Percentiles rank a stretch among this genome's conserved stretches.
Evolutionary conservation across 768 basidiomycete genomes (phyloP).

Genomic region (Royoungia palumana): DNA sequence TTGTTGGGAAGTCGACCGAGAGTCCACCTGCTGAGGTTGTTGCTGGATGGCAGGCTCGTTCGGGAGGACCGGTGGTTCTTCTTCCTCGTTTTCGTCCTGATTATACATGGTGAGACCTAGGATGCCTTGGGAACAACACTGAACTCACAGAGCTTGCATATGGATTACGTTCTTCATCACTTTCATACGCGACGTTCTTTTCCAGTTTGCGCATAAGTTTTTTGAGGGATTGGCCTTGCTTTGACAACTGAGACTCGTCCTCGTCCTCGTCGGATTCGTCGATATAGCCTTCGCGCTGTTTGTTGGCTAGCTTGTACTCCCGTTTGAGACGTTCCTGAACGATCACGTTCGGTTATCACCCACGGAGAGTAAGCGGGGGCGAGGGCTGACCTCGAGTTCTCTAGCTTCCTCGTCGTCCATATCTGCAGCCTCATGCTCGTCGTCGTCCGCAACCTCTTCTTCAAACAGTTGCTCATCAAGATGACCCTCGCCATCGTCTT

Average conservation of each 20-base stretch:
- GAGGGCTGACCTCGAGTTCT: conserved; percentile 62
- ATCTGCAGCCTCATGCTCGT: conserved; percentile 71
- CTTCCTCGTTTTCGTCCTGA: conserved; percentile 72
- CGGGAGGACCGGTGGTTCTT: conserved; percentile 46
- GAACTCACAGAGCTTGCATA: conserved; percentile 70
- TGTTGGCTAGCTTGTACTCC: conserved; percentile 77
- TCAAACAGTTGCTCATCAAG: conserved; percentile 81
- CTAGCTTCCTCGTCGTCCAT: conserved; percentile 83
- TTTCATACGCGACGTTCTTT: conserved; percentile 78
- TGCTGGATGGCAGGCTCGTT: conserved; percentile 44
- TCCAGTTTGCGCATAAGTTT: conserved; percentile 84
- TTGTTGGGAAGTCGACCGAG: conserved; percentile 42
- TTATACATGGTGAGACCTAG: background rate
- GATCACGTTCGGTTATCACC: background rate
- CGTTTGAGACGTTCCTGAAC: conserved; percentile 77
- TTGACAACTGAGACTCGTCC: conserved; percentile 54
- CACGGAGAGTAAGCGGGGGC: background rate
- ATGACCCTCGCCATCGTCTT: conserved; percentile 74
- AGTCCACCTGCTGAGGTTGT: conserved; percentile 42
- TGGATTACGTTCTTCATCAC: conserved; percentile 76
- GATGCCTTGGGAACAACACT: background rate
- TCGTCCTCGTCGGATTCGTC: conserved; percentile 77
- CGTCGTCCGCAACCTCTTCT: conserved; percentile 84
- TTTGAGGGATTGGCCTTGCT: conserved; percentile 77
- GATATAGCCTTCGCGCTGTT: conserved; percentile 62